Percentiles rank a stretch among this genome's conserved stretches.
phyloP scores from a whole-genome alignment of 306 rosid genomes.

The Cicer pinnatifidum region DNA sequence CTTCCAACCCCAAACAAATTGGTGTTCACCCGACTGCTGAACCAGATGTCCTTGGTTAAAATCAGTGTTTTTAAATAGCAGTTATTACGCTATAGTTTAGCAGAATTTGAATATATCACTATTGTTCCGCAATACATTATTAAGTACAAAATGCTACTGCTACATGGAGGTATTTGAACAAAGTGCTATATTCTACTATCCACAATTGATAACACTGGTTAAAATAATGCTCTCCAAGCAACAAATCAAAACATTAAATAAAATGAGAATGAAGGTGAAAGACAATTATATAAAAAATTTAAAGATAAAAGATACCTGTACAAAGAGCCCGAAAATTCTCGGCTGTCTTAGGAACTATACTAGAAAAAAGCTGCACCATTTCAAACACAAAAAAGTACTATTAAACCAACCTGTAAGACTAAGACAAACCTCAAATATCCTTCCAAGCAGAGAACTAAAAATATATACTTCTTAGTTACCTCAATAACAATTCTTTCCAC shows the following conservation, averaged over 20 bases:
- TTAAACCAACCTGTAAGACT: conserved; percentile 4
- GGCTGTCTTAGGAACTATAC: conserved; percentile 81
- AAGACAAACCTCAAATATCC: conserved; percentile 30
- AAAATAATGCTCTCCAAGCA: not conserved
- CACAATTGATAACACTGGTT: too few species aligned
- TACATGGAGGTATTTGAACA: too few species aligned
- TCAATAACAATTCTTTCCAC: conserved; percentile 68
- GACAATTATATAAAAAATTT: conserved; percentile 10
- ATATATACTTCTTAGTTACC: conserved; percentile 51
- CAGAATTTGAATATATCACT: too few species aligned
- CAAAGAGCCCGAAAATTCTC: conserved; percentile 94
- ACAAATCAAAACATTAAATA: conserved; percentile 19
- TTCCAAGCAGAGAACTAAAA: not conserved
- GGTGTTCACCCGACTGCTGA: not conserved
- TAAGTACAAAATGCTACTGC: too few species aligned
- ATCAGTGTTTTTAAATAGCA: too few species aligned
- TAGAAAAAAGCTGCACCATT: conserved; percentile 85
- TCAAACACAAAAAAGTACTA: conserved; percentile 43
- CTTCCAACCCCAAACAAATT: not conserved
- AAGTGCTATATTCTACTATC: too few species aligned
- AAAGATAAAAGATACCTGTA: conserved; percentile 70
- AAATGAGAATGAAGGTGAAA: not conserved
- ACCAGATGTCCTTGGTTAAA: conserved; percentile 14
- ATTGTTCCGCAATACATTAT: too few species aligned
- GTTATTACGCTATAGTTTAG: too few species aligned